Evolutionary conservation across 768 basidiomycete genomes (phyloP).

Genomic region (Botryobasidium botryosum): DNA sequence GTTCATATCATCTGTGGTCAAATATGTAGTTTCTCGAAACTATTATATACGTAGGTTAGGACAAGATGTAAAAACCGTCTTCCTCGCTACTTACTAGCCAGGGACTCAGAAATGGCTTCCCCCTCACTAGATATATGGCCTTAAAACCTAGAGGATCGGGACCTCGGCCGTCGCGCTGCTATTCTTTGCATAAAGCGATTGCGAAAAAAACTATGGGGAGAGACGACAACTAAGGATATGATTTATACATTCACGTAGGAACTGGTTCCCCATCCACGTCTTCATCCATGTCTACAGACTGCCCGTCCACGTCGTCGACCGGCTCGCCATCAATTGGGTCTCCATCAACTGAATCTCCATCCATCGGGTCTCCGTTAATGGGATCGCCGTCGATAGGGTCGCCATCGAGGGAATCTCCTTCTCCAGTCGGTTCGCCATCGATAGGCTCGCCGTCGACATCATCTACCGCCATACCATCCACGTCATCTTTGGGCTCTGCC

Average conservation of each 20-base stretch:
- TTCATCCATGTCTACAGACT: not conserved
- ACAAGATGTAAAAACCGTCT: too few species aligned
- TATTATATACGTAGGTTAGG: too few species aligned
- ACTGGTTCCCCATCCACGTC: not conserved
- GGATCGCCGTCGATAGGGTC: constrained; percentile 14
- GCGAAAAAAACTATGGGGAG: too few species aligned
- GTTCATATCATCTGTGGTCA: too few species aligned
- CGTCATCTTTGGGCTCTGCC: constrained; percentile 6
- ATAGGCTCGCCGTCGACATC: constrained; percentile 4
- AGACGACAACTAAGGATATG: too few species aligned
- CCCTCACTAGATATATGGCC: too few species aligned
- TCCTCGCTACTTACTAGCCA: too few species aligned
- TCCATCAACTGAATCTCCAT: constrained; percentile 30
- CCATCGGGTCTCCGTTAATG: constrained; percentile 19
- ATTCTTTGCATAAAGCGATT: too few species aligned
- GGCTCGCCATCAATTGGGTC: constrained; percentile 11
- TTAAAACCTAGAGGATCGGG: too few species aligned
- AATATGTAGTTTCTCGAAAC: too few species aligned
- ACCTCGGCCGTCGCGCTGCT: too few species aligned
- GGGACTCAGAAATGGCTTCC: too few species aligned
- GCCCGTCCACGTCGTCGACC: not conserved
- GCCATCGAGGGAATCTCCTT: constrained; percentile 10
- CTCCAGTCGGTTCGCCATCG: constrained; percentile 5
- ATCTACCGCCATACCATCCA: constrained; percentile 17
- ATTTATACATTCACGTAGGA: not conserved